Conservation (phyloP, 1,284 basidiomycete species). For the Trametes hirsuta region DNA sequence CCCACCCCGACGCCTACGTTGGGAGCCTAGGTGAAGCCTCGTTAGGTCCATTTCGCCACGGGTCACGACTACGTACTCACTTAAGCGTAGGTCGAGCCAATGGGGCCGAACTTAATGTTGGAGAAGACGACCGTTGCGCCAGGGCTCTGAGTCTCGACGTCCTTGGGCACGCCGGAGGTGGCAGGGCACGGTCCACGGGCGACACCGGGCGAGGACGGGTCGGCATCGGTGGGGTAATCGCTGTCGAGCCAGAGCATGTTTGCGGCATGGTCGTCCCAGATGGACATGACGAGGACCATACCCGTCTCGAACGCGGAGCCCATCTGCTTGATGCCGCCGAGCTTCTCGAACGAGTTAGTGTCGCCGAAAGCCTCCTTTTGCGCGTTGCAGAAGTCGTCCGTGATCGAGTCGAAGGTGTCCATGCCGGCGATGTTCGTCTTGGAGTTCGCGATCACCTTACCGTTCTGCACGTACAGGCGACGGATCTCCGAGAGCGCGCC, state of each 20-base stretch:
- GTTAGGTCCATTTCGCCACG: neutral
- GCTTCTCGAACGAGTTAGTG: slow-evolving; percentile 37
- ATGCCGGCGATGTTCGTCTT: slow-evolving; percentile 47
- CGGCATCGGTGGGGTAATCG: slow-evolving; percentile 50
- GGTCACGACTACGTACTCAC: neutral
- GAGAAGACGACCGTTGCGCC: slow-evolving; percentile 54
- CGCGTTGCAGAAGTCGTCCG: slow-evolving; percentile 41
- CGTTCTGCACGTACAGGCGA: slow-evolving; percentile 57
- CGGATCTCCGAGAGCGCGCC: slow-evolving; percentile 54
- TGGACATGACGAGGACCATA: slow-evolving; percentile 56
- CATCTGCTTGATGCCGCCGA: slow-evolving; percentile 45
- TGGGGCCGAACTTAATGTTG: slow-evolving; percentile 59
- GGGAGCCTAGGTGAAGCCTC: neutral
- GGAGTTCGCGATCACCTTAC: slow-evolving; percentile 54
- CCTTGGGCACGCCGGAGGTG: slow-evolving; percentile 47
- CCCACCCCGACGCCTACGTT: no score
- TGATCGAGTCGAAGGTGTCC: slow-evolving; percentile 41
- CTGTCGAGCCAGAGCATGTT: slow-evolving; percentile 66
- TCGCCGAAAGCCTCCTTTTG: slow-evolving; percentile 44
- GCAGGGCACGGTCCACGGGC: slow-evolving; percentile 57
- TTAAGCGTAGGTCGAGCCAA: slow-evolving; percentile 48
- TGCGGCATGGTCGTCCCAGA: slow-evolving; percentile 61
- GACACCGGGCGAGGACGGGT: slow-evolving; percentile 49
- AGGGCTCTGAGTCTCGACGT: slow-evolving; percentile 46
- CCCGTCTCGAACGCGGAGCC: slow-evolving; percentile 47